phyloP scores from a whole-genome alignment of 345 rosid species.

The Eucalyptus caleyi region DNA sequence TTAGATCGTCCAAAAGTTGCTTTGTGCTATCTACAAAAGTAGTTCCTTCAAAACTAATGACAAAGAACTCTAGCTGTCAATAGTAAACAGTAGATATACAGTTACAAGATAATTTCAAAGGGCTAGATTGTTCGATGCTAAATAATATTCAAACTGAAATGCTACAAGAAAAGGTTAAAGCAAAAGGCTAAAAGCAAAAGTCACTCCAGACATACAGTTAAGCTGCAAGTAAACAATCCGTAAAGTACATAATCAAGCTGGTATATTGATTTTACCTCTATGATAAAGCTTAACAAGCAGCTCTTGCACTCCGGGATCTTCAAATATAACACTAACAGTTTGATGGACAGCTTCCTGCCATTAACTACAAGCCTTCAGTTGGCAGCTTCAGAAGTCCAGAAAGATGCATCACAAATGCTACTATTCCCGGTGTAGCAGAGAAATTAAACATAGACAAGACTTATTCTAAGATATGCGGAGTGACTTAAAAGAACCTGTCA shows the following conservation, averaged over 20 bases:
- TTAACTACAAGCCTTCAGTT: background rate
- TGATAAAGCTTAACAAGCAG: slow-evolving; percentile 92
- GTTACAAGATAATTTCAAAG: background rate
- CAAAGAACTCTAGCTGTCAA: background rate
- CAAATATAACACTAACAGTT: slow-evolving; percentile 86
- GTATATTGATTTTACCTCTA: slow-evolving; percentile 33
- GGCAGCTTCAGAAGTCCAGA: background rate
- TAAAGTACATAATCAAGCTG: background rate
- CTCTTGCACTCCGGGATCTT: slow-evolving; percentile 98
- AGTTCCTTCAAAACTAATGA: background rate
- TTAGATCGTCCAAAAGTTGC: background rate
- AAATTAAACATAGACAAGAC: background rate
- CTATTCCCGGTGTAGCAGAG: background rate
- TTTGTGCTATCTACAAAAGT: background rate
- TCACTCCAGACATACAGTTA: background rate
- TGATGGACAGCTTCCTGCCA: slow-evolving; percentile 88
- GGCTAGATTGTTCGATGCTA: background rate
- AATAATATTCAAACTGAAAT: background rate
- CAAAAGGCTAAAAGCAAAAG: background rate
- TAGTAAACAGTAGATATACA: background rate
- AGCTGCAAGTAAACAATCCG: background rate
- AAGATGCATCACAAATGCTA: background rate
- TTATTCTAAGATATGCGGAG: background rate
- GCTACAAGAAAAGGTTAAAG: background rate
- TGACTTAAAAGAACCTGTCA: background rate